Percentiles rank a stretch among this genome's conserved stretches.
Conservation (phyloP, 2,329 filamentous ascomycete species). For the Coniochaeta sp. region DNA sequence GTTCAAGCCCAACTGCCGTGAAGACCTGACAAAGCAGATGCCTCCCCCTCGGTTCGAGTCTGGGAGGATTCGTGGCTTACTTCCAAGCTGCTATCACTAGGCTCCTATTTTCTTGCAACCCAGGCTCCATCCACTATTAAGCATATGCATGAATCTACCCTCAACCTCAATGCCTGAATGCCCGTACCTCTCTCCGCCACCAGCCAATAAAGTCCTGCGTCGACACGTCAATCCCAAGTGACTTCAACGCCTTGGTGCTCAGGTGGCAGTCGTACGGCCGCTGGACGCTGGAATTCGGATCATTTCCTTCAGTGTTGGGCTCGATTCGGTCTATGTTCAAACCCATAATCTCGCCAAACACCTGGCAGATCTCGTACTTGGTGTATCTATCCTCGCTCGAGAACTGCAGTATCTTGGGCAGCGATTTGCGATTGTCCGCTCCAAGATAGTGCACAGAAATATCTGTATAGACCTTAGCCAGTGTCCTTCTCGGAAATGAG, state of each 20-base stretch:
- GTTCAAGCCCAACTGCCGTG: too few relatives aligned
- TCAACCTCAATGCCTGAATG: conserved; percentile 29
- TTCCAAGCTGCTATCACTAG: too few relatives aligned
- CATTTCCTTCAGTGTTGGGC: conserved; percentile 64
- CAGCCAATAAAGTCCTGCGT: conserved; percentile 72
- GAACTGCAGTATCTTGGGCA: conserved; percentile 75
- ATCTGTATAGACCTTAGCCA: conserved; percentile 36
- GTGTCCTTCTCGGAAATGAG: conserved; percentile 5
- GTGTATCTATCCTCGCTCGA: conserved; percentile 80
- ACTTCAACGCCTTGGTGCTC: conserved; percentile 64
- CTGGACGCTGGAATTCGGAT: conserved; percentile 63
- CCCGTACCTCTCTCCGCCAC: conserved; percentile 64
- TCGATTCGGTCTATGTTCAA: conserved; percentile 61
- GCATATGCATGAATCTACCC: not conserved
- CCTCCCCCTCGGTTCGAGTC: too few relatives aligned
- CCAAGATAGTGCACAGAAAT: conserved; percentile 62
- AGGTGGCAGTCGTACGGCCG: conserved; percentile 85
- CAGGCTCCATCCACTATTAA: not conserved
- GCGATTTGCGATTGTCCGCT: conserved; percentile 34
- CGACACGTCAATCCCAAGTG: conserved; percentile 66
- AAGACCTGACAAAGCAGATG: too few relatives aligned
- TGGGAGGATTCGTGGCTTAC: too few relatives aligned
- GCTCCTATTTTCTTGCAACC: too few relatives aligned
- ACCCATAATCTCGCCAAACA: conserved; percentile 73
- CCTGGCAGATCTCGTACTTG: conserved; percentile 81